phyloP scores from a whole-genome alignment of 768 basidiomycete species.

The Podaxis carcinomalis region DNA sequence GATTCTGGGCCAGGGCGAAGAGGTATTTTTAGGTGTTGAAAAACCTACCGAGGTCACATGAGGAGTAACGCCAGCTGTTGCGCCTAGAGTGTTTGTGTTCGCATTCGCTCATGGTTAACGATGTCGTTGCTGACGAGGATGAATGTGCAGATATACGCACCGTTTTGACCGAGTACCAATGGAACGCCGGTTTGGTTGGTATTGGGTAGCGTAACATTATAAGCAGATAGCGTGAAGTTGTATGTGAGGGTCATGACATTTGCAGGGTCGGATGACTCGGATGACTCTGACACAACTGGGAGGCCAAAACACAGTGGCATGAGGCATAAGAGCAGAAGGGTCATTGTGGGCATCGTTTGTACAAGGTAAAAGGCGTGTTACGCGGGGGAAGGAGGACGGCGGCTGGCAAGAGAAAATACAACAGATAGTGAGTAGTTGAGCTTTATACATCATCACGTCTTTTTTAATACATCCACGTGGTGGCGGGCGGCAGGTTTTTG shows the following conservation, averaged over 20 bases:
- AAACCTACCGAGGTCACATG: slow-evolving; percentile 40
- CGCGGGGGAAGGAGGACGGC: background rate
- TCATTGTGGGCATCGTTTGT: background rate
- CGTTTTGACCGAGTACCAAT: slow-evolving; percentile 38
- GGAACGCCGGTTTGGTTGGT: slow-evolving; percentile 41
- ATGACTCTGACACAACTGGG: background rate
- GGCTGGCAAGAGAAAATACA: background rate
- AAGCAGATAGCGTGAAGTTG: slow-evolving; percentile 44
- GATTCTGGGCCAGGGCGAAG: background rate
- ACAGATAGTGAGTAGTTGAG: background rate
- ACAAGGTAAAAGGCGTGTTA: background rate
- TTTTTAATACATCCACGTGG: background rate
- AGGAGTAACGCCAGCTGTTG: slow-evolving; percentile 31
- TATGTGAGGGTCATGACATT: slow-evolving; percentile 18
- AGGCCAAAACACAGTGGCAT: background rate
- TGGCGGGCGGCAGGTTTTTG: background rate
- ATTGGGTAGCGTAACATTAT: slow-evolving; percentile 37
- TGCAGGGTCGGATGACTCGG: background rate
- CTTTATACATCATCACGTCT: background rate
- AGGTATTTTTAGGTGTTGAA: background rate
- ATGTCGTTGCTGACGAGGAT: background rate
- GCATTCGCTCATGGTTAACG: background rate
- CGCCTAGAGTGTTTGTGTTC: slow-evolving; percentile 20
- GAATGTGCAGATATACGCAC: slow-evolving; percentile 17
- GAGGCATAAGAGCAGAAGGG: background rate